phyloP scores from a whole-genome alignment of 345 rosid species.

The Rhodomyrtus tomentosa region DNA sequence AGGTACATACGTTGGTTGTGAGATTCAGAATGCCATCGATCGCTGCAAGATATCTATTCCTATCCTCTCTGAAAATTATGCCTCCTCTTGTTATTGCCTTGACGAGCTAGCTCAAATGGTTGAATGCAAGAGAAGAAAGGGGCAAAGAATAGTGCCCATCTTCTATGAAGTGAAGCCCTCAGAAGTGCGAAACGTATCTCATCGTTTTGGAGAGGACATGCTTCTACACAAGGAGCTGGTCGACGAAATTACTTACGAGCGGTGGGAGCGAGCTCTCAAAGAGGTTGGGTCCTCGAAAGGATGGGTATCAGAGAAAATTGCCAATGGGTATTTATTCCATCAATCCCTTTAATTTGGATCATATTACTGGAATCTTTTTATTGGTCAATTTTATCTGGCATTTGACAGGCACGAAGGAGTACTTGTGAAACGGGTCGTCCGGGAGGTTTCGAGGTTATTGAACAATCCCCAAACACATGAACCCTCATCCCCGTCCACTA shows the following conservation, averaged over 20 bases:
- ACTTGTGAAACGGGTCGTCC: background rate
- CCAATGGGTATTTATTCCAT: background rate
- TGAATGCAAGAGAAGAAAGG: background rate
- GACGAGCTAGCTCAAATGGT: background rate
- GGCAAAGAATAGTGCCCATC: background rate
- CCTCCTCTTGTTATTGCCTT: background rate
- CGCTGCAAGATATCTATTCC: background rate
- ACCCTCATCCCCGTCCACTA: background rate
- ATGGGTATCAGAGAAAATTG: background rate
- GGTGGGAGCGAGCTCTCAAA: background rate
- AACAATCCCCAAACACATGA: background rate
- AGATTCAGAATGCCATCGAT: background rate
- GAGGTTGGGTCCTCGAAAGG: background rate
- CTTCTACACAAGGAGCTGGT: background rate
- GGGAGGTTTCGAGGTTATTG: background rate
- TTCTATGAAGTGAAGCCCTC: background rate
- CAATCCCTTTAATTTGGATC: background rate
- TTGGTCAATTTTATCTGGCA: background rate
- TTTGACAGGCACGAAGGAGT: background rate
- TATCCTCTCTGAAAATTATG: background rate
- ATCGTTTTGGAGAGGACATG: background rate
- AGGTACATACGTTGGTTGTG: background rate
- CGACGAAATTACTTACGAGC: background rate
- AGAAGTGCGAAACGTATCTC: rapidly evolving
- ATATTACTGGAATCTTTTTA: background rate